Conservation (phyloP, 2,329 filamentous ascomycete species). For the Ascochyta lentis region DNA sequence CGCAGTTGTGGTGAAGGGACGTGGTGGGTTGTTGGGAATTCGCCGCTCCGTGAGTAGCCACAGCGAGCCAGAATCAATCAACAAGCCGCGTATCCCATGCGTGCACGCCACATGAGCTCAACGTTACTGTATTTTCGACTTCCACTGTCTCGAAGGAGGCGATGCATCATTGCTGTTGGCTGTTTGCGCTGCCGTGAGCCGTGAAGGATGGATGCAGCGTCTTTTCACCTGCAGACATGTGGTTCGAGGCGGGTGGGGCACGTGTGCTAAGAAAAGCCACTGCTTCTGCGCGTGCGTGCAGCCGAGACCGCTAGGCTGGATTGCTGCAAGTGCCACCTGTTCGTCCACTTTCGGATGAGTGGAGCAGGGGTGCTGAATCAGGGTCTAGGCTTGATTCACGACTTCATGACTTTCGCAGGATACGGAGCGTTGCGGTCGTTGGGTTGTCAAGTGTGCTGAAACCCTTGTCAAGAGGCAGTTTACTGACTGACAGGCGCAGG, state of each 20-base stretch:
- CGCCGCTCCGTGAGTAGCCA: conserved; percentile 1
- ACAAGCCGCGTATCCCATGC: too few species aligned
- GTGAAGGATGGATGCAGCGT: neutral
- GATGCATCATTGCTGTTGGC: neutral
- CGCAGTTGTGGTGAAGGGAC: neutral
- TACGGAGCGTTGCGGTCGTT: neutral
- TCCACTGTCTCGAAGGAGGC: neutral
- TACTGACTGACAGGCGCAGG: too few species aligned
- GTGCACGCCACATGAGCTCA: too few species aligned
- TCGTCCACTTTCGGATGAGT: conserved; percentile 21
- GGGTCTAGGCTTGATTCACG: neutral
- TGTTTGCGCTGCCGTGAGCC: neutral
- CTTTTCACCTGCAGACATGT: neutral
- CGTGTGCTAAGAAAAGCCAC: conserved; percentile 20
- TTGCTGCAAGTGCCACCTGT: conserved; percentile 18
- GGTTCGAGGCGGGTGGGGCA: conserved; percentile 8
- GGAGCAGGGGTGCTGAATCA: conserved; percentile 12
- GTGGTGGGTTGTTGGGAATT: conserved; percentile 15
- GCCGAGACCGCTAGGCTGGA: conserved; percentile 12
- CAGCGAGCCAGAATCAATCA: too few species aligned
- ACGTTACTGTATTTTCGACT: too few species aligned
- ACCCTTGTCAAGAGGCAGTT: too few species aligned
- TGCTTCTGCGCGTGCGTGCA: conserved; percentile 4
- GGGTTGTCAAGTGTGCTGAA: neutral
- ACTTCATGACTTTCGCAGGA: neutral